A percentile compares a stretch with the other conserved stretches of the same genome.
phyloP scores from a whole-genome alignment of 768 basidiomycete genomes.

The Ramaria rubella region DNA sequence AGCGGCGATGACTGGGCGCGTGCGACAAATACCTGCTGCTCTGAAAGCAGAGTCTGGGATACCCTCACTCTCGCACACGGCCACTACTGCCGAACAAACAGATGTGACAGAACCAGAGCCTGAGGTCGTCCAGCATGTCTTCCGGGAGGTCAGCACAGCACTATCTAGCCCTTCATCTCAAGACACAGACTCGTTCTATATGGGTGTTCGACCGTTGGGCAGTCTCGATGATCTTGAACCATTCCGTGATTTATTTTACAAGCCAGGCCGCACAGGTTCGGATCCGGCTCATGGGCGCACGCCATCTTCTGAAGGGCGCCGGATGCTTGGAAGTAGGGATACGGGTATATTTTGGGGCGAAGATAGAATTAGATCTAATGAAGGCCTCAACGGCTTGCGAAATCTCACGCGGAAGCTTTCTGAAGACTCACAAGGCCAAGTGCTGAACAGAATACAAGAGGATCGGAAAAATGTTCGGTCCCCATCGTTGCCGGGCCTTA shows the following conservation, averaged over 20 bases:
- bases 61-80: neutral
- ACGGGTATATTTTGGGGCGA: conserved; percentile 1
- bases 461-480: neutral
- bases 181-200: conserved; percentile 30
- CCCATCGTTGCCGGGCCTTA: conserved; percentile 9
- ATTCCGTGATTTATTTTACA: conserved; percentile 70
- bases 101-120: neutral
- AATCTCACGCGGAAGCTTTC: neutral
- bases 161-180: conserved; percentile 23
- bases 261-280: conserved; percentile 27
- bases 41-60: neutral
- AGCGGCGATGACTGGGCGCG: neutral
- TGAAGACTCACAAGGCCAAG: neutral
- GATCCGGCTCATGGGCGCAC: neutral
- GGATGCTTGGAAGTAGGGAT: conserved; percentile 17
- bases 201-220: conserved; percentile 47
- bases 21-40: neutral
- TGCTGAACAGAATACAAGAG: neutral
- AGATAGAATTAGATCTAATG: conserved; percentile 20
- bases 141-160: conserved; percentile 16
- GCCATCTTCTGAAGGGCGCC: conserved; percentile 14
- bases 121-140: conserved; percentile 9
- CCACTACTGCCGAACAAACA: neutral
- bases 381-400: conserved; percentile 28
- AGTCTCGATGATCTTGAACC: conserved; percentile 62